A percentile compares a stretch with the other conserved stretches of the same genome.
Conservation (phyloP, 495 filamentous ascomycete species). For the Clavariopsis aquatica region DNA sequence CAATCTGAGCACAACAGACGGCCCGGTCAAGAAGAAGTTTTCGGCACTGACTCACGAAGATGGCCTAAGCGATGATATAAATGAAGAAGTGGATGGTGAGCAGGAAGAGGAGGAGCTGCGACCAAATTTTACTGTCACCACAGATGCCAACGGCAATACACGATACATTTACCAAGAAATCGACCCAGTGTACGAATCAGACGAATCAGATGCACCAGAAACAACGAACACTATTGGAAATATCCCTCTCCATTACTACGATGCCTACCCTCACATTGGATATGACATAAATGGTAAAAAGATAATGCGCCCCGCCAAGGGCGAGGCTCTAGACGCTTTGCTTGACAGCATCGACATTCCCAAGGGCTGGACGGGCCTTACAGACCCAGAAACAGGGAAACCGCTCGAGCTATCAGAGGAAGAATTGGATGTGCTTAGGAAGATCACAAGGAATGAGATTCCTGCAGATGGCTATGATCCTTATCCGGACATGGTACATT, state of each 20-base stretch:
- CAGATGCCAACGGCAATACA: slow-evolving; percentile 72
- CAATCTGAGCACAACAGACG: slow-evolving; percentile 36
- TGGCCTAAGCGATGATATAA: slow-evolving; percentile 5
- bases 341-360: slow-evolving; percentile 97
- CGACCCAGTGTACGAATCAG: slow-evolving; percentile 92
- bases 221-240: slow-evolving; percentile 89
- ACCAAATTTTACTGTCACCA: slow-evolving; percentile 61
- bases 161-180: slow-evolving; percentile 85
- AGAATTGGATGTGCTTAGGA: slow-evolving; percentile 83
- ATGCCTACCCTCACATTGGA: slow-evolving; percentile 95
- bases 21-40: slow-evolving; percentile 28
- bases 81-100: slow-evolving; percentile 41
- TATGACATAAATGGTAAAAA: slow-evolving; percentile 99
- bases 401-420: slow-evolving; percentile 83
- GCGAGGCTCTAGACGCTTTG: slow-evolving; percentile 88
- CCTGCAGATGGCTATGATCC: slow-evolving; percentile 86
- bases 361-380: slow-evolving; percentile 95
- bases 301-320: slow-evolving; percentile 92
- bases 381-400: slow-evolving; percentile 88
- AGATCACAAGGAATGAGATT: slow-evolving; percentile 87
- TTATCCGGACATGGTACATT: slow-evolving; percentile 87
- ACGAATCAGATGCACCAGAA: slow-evolving; percentile 81
- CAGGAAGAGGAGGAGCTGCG: slow-evolving; percentile 45
- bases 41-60: slow-evolving; percentile 18
- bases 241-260: slow-evolving; percentile 92